A percentile compares a stretch with the other conserved stretches of the same genome.
Conservation (phyloP, 345 rosid genomes). For the Eucalyptus sp. region DNA sequence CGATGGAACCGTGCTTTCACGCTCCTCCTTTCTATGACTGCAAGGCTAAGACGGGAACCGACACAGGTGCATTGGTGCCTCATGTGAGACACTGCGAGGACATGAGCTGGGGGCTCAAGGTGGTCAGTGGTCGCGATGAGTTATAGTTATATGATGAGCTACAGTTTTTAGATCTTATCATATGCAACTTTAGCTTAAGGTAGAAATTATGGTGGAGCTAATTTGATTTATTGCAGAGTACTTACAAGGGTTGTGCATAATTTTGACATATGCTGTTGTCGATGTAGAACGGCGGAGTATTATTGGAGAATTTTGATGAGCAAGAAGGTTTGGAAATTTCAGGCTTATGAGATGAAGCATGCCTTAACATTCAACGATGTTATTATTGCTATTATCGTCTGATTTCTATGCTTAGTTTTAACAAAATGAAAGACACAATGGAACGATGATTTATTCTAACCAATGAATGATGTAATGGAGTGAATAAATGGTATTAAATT, state of each 20-base stretch:
- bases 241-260: neutral
- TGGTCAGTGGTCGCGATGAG: constrained; percentile 30
- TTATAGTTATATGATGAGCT: neutral
- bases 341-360: neutral
- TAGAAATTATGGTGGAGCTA: neutral
- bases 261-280: neutral
- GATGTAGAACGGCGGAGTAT: neutral
- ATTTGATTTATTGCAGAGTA: neutral
- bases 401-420: neutral
- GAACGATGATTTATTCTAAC: neutral
- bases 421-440: neutral
- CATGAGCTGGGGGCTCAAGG: constrained; percentile 65
- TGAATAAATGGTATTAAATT: neutral
- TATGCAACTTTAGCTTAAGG: neutral
- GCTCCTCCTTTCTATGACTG: constrained; percentile 68
- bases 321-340: neutral
- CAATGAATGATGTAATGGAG: neutral
- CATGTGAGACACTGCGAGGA: constrained; percentile 69
- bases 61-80: constrained; percentile 39
- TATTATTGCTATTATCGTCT: neutral
- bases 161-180: neutral
- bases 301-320: neutral
- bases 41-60: constrained; percentile 46
- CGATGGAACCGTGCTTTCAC: constrained; percentile 79
- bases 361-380: neutral